Evolutionary conservation across 495 filamentous ascomycete species (phyloP), one percentile per base, ranked within the genome.

Genomic region (Penicillium diatomitis): DNA sequence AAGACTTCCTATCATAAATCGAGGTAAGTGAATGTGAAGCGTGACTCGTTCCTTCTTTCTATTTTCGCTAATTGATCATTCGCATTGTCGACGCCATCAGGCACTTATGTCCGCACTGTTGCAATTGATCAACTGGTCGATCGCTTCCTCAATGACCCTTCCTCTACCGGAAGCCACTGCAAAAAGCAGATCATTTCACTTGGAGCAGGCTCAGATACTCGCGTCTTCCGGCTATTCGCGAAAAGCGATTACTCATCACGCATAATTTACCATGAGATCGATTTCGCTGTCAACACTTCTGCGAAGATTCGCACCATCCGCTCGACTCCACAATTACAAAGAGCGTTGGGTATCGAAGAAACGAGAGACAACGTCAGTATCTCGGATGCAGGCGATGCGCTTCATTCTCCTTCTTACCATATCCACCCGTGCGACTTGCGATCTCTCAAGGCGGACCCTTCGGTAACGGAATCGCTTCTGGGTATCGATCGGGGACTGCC

Each of bases 171-270:
- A n/a, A n/a, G 58, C 4, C 39, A 41, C 10, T 40, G 52, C 3
- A 64, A 62, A 45, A 88, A 85, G 59, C 92, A 98, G 59, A 91
- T 98, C 44, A 80, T 97, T 46, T 96, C 90, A 3, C 79, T 98
- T 2, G 92, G 94, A 40, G 92, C 92, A 27, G 92, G 92, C 11
- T 90, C 91, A 5, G 92, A 98, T 57, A 98, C 92, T 6, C 79
- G 92, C 12, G 82, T 78, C 56, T 87, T 95, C 52, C 83, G 88
- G 27, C 72, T 72, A 3, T 48, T 69, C 31, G 90, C 38, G 8
- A 60, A 49, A 5, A 56, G 52, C 32, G 20, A 20, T 20, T 20
- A 20, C 20, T 34, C 45, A 4, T 38, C 47, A 5, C 56, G 65
- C 38, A 61, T 96, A 31, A 57, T 82, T 46, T 98, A 97, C 65